These are phyloP conservation scores for Pezicula radicicola DNA, from an alignment of 2,329 filamentous ascomycete genomes.

Conservation along the genomic window DNA sequence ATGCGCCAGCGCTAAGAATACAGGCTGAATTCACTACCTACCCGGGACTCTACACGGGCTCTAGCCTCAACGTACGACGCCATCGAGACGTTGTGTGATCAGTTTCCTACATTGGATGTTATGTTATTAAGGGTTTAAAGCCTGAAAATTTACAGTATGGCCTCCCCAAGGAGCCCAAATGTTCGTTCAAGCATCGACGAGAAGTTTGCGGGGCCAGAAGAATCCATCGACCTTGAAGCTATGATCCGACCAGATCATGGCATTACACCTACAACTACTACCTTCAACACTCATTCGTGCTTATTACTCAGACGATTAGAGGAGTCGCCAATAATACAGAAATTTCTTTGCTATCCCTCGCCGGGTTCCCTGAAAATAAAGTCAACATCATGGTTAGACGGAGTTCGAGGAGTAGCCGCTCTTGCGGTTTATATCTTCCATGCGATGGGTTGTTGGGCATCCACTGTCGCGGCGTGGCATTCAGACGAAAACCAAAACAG, in stretches of 20 bases:
- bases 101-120: too few relatives aligned
- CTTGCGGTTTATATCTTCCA: conserved; percentile 44
- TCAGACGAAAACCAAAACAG: conserved; percentile 29
- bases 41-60: too few relatives aligned
- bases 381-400: conserved; percentile 43
- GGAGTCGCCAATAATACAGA: conserved; percentile 8
- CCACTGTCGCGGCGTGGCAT: conserved; percentile 18
- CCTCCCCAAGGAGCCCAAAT: too few relatives aligned
- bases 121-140: too few relatives aligned
- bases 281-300: conserved; percentile 1
- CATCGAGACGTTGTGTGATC: too few relatives aligned
- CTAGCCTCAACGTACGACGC: too few relatives aligned
- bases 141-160: too few relatives aligned
- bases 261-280: not conserved
- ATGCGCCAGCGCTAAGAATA: too few relatives aligned
- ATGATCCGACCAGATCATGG: not conserved
- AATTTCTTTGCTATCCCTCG: conserved; percentile 16
- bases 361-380: conserved; percentile 13
- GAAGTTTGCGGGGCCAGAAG: conserved; percentile 26
- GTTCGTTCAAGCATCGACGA: not conserved
- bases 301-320: not conserved
- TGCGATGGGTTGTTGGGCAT: conserved; percentile 31
- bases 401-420: conserved; percentile 43
- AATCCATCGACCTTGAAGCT: conserved; percentile 1
- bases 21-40: too few relatives aligned